Evolutionary conservation across 2,329 filamentous ascomycete species (phyloP).

Genomic region (Fusarium sp.): DNA sequence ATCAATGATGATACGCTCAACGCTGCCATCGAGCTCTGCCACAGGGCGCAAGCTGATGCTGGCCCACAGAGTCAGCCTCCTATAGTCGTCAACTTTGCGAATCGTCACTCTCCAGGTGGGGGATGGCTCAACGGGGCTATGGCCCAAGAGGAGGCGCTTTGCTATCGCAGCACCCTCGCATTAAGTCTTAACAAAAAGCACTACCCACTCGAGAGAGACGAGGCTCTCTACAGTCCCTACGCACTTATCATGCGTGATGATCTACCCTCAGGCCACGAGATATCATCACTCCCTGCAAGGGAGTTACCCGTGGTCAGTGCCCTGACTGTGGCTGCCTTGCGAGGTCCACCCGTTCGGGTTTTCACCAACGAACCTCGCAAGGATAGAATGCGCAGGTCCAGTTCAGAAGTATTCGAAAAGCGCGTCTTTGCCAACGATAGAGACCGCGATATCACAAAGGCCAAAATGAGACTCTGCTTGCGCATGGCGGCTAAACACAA

Average conservation of each 20-base stretch:
- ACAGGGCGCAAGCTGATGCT: neutral
- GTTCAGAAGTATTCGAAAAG: neutral
- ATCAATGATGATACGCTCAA: neutral
- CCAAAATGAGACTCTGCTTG: neutral
- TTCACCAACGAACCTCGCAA: neutral
- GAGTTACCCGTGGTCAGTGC: neutral
- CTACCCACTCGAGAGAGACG: neutral
- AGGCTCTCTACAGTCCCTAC: neutral
- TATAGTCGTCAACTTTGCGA: neutral
- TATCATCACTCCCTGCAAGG: neutral
- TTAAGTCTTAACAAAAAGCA: neutral
- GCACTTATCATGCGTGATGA: neutral
- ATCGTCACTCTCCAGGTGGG: neutral
- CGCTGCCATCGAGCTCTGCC: neutral
- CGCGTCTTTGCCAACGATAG: neutral
- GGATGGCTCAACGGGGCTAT: neutral
- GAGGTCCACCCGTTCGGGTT: accelerated
- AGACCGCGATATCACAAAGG: neutral
- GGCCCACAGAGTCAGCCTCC: neutral
- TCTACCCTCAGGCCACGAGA: neutral
- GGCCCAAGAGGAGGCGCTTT: neutral
- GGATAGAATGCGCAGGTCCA: neutral
- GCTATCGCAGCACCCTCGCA: accelerated
- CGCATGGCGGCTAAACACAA: neutral
- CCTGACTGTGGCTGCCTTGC: neutral